phyloP scores from a whole-genome alignment of 2,329 filamentous ascomycete species.

The Penicillium sp. region DNA sequence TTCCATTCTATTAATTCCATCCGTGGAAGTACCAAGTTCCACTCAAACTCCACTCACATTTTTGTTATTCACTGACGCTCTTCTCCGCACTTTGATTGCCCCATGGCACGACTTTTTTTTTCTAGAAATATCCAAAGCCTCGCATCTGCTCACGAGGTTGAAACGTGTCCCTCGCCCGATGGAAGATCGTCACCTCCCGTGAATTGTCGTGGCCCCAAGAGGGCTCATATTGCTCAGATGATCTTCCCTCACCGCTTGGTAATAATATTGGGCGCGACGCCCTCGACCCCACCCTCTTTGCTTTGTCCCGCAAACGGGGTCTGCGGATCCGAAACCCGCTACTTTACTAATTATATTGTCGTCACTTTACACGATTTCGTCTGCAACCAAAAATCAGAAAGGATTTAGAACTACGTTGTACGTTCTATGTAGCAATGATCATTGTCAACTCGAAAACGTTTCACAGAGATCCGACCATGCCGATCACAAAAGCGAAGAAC shows the following conservation, averaged over 20 bases:
- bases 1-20: not conserved
- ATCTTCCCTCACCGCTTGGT: slow-evolving; percentile 3
- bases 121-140: not conserved
- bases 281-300: not conserved
- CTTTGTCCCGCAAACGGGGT: slow-evolving; percentile 1
- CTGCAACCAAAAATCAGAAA: not conserved
- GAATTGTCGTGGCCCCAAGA: not conserved
- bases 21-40: not conserved
- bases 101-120: not conserved
- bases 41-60: not conserved
- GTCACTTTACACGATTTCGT: not conserved
- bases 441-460: not conserved
- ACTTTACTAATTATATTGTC: slow-evolving; percentile 1
- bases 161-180: not conserved
- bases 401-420: not conserved
- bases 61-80: not conserved
- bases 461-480: not conserved
- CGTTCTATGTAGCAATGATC: not conserved
- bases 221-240: not conserved
- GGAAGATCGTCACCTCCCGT: not conserved
- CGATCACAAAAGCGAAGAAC: not conserved
- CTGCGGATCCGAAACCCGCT: slow-evolving; percentile 1
- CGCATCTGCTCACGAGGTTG: not conserved
- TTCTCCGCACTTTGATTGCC: not conserved
- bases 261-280: not conserved